Conservation (phyloP, 2,329 filamentous ascomycete species). For the Penicillium sp. region DNA sequence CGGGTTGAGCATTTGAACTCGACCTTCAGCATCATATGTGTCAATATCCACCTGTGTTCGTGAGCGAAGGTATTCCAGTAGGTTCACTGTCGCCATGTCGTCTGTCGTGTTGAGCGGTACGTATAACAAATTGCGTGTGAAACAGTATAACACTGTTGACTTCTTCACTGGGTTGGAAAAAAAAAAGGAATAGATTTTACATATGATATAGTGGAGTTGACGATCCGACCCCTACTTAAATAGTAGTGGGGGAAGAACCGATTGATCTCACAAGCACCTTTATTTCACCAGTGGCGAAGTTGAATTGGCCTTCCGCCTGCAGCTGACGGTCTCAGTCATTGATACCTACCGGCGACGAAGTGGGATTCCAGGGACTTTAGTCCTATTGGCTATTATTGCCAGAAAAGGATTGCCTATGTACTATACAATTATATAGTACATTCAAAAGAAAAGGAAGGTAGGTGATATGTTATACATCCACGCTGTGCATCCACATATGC, state of each 20-base stretch:
- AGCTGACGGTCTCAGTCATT: neutral
- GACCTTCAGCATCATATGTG: neutral
- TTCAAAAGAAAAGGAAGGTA: neutral
- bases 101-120: neutral
- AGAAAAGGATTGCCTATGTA: neutral
- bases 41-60: neutral
- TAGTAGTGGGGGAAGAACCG: neutral
- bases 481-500: neutral
- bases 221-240: neutral
- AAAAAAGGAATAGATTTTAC: neutral
- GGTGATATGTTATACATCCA: neutral
- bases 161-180: neutral
- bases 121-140: neutral
- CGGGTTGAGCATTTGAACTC: no score
- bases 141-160: neutral
- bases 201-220: no score
- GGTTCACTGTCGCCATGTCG: neutral
- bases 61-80: neutral
- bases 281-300: neutral
- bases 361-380: no score
- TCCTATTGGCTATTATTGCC: neutral
- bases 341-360: neutral
- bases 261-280: neutral
- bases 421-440: no score
- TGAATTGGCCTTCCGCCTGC: neutral